Evolutionary conservation across 768 basidiomycete genomes (phyloP), one percentile per base, ranked within the genome.

Genomic region (Auricularia cornea): DNA sequence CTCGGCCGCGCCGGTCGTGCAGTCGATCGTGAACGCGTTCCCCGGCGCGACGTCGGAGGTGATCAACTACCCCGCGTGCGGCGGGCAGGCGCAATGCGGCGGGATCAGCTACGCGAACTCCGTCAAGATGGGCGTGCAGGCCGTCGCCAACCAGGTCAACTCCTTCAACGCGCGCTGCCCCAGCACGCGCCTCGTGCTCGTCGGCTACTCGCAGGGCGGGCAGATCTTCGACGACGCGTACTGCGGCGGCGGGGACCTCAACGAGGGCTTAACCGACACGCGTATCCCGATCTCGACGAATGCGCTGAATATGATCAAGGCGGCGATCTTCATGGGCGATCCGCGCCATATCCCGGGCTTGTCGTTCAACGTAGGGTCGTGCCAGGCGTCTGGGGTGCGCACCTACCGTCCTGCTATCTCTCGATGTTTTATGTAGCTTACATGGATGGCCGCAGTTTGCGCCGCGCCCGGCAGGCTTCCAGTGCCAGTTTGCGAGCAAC

Each of bases 31-130:
- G 23, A 44, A 44, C 30, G 30, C 59, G 20, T 60, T 26, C 40
- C 30, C 31, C 23, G 32, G 32, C 14, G n/a, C 59, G 59, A 60
- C 59, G 18, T 23, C 59, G 6, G 59, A 60, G 32, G 59, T 31
- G n/a, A 60, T 60, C 59, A 60, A 32, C 40, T 60, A 60, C 40
- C 59, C 59, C 30, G 59, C 59, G n/a, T 60, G 59, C 40, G 59
- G 59, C 30, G 59, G 59, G 14, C 59, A 60, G 28, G 12, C 59
- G 29, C 30, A 23, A n/a, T 60, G 59, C 59, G 59, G 59, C 32
- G 18, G 31, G 6, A 31, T 60, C 26, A 30, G 23, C 18, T 60
- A 60, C 40, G 32, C 59, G 12, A 29, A 28, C 2, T 28, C 26
- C 54, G 54, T 57, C 30, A 28, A 28, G 26, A 16, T n/a, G 30